A percentile compares a stretch with the other conserved stretches of the same genome.
Conservation (phyloP, 148 eudicot genomes). For the Diospyros kaki region DNA sequence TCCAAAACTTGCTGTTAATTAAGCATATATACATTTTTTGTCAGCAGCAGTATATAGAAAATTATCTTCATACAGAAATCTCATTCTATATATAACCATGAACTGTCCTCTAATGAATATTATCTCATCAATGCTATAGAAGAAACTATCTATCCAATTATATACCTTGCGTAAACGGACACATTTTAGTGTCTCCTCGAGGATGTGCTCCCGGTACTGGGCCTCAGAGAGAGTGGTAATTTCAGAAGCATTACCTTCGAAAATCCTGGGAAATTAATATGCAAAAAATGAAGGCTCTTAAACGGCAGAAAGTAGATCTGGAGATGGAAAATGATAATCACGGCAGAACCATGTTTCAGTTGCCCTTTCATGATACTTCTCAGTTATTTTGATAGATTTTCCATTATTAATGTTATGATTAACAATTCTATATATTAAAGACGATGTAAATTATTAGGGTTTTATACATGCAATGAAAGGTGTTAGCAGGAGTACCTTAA, state of each 20-base stretch:
- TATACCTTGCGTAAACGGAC: slow-evolving; percentile 34
- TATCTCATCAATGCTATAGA: no score
- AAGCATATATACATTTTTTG: neutral
- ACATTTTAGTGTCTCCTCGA: slow-evolving; percentile 42
- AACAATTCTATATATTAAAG: no score
- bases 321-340: no score
- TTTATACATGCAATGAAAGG: neutral
- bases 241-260: slow-evolving; percentile 42
- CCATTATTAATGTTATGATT: no score
- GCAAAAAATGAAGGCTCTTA: neutral
- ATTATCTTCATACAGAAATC: no score
- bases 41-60: neutral
- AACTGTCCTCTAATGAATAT: no score
- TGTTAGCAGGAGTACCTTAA: slow-evolving; percentile 27
- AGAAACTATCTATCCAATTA: neutral
- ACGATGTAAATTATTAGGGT: neutral
- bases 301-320: no score
- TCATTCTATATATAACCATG: no score
- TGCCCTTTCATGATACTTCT: no score
- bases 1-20: slow-evolving; percentile 34
- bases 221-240: slow-evolving; percentile 46
- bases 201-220: slow-evolving; percentile 40
- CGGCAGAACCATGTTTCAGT: no score
- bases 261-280: slow-evolving; percentile 30
- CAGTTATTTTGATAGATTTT: no score